Evolutionary conservation across 2,329 filamentous ascomycete genomes (phyloP).

Genomic region (Alternaria arbusti): DNA sequence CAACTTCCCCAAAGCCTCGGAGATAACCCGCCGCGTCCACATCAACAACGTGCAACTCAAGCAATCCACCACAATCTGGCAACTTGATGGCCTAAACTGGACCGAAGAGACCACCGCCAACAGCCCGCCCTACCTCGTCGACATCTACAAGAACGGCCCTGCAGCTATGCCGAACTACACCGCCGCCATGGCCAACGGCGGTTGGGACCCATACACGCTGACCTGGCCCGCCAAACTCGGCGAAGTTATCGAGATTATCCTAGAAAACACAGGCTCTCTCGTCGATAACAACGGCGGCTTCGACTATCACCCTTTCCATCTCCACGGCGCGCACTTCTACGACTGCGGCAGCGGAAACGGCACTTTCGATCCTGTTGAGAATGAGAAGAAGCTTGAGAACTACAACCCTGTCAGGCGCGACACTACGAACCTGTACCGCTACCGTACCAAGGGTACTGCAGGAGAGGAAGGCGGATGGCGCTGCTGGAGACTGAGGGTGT

Average conservation of each 20-base stretch:
- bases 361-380: constrained; percentile 57
- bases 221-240: constrained; percentile 62
- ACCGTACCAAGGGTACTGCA: constrained; percentile 51
- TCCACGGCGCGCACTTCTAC: constrained; percentile 62
- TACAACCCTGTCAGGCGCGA: constrained; percentile 53
- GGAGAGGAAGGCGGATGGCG: constrained; percentile 62
- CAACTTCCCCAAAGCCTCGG: constrained; percentile 41
- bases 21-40: constrained; percentile 45
- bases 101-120: constrained; percentile 17
- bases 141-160: constrained; percentile 59
- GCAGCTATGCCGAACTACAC: constrained; percentile 60
- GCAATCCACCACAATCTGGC: constrained; percentile 30
- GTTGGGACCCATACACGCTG: constrained; percentile 60
- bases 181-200: constrained; percentile 56
- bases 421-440: constrained; percentile 64
- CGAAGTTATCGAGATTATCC: constrained; percentile 63
- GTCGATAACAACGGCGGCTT: constrained; percentile 28
- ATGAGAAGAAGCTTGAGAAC: constrained; percentile 52
- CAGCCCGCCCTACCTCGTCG: constrained; percentile 57
- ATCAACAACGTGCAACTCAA: constrained; percentile 32
- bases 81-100: constrained; percentile 30
- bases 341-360: constrained; percentile 63
- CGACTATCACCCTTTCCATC: constrained; percentile 60
- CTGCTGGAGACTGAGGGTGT: constrained; percentile 64
- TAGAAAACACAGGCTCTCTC: constrained; percentile 46